Evolutionary conservation across 371 early-diverging fungal species (phyloP).

Genomic region (Rhizomucor miehei): DNA sequence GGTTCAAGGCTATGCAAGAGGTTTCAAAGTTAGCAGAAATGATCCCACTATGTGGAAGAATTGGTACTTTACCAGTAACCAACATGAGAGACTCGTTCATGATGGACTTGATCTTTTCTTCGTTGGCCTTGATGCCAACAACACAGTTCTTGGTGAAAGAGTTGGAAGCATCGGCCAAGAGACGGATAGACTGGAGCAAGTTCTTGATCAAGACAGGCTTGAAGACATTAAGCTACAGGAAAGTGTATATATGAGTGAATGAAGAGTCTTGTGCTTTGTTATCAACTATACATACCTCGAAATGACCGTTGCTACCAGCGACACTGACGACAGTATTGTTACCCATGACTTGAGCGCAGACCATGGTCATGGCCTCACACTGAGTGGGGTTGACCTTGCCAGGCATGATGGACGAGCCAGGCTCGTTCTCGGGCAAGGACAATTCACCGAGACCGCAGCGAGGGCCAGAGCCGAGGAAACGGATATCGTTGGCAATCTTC

Average conservation of each 20-base stretch:
- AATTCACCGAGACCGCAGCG: constrained; percentile 96
- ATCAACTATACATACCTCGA: no score
- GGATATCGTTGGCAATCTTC: constrained; percentile 97
- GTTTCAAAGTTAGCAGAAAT: background rate
- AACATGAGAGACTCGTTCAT: constrained; percentile 49
- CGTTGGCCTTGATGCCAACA: constrained; percentile 88
- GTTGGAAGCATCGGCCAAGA: constrained; percentile 79
- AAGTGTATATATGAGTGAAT: no score
- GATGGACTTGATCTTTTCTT: constrained; percentile 77
- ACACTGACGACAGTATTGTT: constrained; percentile 89
- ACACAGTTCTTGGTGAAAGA: constrained; percentile 94
- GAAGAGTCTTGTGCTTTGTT: no score
- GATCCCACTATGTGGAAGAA: background rate
- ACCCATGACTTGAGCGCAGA: constrained; percentile 96
- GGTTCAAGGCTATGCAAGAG: constrained; percentile 45
- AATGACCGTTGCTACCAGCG: constrained; percentile 93
- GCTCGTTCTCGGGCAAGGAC: constrained; percentile 93
- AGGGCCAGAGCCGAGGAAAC: constrained; percentile 93
- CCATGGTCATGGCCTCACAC: constrained; percentile 98
- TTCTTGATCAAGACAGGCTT: constrained; percentile 96
- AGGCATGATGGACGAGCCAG: constrained; percentile 98
- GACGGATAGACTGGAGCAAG: constrained; percentile 83
- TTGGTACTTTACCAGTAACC: constrained; percentile 17
- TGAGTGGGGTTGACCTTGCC: constrained; percentile 97
- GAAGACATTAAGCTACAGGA: constrained; percentile 83